phyloP scores from a whole-genome alignment of 1,284 basidiomycete genomes.

The Thecaphora thlaspeos region DNA sequence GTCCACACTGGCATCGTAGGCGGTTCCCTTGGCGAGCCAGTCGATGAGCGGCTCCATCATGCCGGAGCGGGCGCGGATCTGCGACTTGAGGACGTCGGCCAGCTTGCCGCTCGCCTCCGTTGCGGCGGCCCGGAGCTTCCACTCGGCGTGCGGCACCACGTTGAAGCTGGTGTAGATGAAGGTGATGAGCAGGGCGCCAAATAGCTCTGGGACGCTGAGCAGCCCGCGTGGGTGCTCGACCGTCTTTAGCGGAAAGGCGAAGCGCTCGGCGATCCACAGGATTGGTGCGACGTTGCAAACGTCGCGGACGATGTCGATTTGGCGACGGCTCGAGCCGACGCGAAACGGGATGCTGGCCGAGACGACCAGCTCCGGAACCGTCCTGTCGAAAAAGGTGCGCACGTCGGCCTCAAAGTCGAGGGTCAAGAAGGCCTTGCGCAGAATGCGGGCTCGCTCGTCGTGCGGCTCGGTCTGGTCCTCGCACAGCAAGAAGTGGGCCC shows the following conservation, averaged over 20 bases:
- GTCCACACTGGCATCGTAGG: conserved; percentile 10
- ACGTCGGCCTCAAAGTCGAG: conserved; percentile 16
- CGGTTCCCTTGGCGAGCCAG: conserved; percentile 19
- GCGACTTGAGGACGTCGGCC: conserved; percentile 10
- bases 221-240: conserved; percentile 63
- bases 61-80: conserved; percentile 12
- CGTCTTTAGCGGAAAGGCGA: conserved; percentile 67
- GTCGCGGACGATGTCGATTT: conserved; percentile 70
- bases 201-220: conserved; percentile 60
- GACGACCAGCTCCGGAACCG: conserved; percentile 65
- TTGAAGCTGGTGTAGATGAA: conserved; percentile 26
- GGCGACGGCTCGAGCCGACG: conserved; percentile 61
- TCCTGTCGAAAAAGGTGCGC: conserved; percentile 46
- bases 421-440: conserved; percentile 15
- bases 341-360: conserved; percentile 64
- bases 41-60: conserved; percentile 16
- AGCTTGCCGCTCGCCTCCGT: conserved; percentile 3
- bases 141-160: conserved; percentile 64
- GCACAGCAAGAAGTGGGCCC: conserved; percentile 15
- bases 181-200: conserved; percentile 8
- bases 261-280: conserved; percentile 60
- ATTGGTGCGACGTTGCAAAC: conserved; percentile 70
- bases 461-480: conserved; percentile 11
- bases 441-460: conserved; percentile 5
- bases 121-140: conserved; percentile 15